These are phyloP conservation scores for Ascochyta lentis DNA, from an alignment of 2,329 filamentous ascomycete genomes.

Conservation along the genomic window DNA sequence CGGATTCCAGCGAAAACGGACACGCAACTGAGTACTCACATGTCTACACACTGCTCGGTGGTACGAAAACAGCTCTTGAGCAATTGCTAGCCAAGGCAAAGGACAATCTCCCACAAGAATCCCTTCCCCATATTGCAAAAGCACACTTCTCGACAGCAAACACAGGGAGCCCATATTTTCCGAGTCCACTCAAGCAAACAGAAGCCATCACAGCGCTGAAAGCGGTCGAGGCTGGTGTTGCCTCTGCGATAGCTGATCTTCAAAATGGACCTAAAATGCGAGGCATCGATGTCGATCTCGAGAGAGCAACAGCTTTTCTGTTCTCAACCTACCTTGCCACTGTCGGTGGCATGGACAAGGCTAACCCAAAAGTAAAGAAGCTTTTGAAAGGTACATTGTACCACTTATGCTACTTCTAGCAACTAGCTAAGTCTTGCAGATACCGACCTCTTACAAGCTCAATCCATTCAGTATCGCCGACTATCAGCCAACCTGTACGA, in stretches of 20 bases:
- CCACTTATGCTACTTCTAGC: conserved; percentile 1
- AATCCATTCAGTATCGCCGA: conserved; percentile 73
- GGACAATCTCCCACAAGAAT: conserved; percentile 45
- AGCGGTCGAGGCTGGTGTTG: conserved; percentile 65
- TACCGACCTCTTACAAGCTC: conserved; percentile 73
- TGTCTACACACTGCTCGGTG: conserved; percentile 40
- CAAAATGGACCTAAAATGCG: conserved; percentile 54
- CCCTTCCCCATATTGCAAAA: conserved; percentile 36
- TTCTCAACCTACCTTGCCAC: conserved; percentile 66
- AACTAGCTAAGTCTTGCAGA: conserved; percentile 56
- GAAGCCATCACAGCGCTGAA: conserved; percentile 64
- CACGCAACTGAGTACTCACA: conserved; percentile 19
- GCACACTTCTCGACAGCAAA: conserved; percentile 47
- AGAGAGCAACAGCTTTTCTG: conserved; percentile 62
- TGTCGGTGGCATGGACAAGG: conserved; percentile 58
- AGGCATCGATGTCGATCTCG: conserved; percentile 60
- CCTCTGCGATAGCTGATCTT: conserved; percentile 65
- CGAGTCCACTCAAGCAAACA: conserved; percentile 59
- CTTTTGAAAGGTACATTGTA: conserved; percentile 50
- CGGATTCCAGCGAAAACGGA: conserved; percentile 13
- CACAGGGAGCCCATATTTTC: conserved; percentile 50
- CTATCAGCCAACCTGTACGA: conserved; percentile 76
- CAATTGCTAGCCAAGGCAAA: conserved; percentile 42
- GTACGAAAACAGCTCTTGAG: conserved; percentile 43
- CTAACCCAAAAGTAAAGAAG: conserved; percentile 54